Conservation (phyloP, 768 basidiomycete genomes). For the Pulveroboletus sp. region DNA sequence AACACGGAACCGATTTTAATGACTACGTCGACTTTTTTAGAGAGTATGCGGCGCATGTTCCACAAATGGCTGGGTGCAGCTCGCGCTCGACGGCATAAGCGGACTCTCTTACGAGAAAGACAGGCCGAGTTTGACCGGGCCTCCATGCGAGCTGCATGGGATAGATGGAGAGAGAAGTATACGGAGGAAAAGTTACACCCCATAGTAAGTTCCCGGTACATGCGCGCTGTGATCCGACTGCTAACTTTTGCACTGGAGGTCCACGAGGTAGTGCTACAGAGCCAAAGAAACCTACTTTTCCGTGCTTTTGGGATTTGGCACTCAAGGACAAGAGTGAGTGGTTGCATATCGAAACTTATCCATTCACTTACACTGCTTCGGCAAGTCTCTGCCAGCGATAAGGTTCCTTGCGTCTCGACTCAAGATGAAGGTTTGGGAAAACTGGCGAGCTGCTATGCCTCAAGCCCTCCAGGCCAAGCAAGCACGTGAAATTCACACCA, state of each 20-base stretch:
- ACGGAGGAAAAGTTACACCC: constrained; percentile 60
- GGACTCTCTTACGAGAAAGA: constrained; percentile 51
- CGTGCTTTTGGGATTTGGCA: constrained; percentile 73
- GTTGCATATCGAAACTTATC: neutral
- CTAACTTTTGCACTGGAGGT: constrained; percentile 27
- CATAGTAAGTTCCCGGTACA: constrained; percentile 41
- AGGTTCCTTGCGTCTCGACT: constrained; percentile 61
- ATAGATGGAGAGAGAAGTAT: constrained; percentile 74
- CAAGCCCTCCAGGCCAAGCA: constrained; percentile 57
- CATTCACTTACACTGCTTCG: constrained; percentile 7
- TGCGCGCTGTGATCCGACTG: neutral
- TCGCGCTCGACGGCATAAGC: constrained; percentile 57
- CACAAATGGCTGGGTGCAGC: constrained; percentile 62
- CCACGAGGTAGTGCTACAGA: constrained; percentile 47
- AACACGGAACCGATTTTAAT: neutral
- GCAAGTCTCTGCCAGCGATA: constrained; percentile 73
- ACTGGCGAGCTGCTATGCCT: constrained; percentile 70
- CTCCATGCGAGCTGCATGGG: constrained; percentile 58
- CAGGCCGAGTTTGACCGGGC: constrained; percentile 58
- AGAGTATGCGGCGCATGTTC: constrained; percentile 63
- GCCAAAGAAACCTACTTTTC: constrained; percentile 56
- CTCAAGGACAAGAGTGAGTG: constrained; percentile 61
- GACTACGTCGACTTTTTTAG: constrained; percentile 33
- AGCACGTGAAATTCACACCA: constrained; percentile 59
- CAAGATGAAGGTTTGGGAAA: constrained; percentile 58